These are phyloP conservation scores for Colletotrichum melonis DNA, from an alignment of 2,329 filamentous ascomycete genomes.

Conservation along the genomic window DNA sequence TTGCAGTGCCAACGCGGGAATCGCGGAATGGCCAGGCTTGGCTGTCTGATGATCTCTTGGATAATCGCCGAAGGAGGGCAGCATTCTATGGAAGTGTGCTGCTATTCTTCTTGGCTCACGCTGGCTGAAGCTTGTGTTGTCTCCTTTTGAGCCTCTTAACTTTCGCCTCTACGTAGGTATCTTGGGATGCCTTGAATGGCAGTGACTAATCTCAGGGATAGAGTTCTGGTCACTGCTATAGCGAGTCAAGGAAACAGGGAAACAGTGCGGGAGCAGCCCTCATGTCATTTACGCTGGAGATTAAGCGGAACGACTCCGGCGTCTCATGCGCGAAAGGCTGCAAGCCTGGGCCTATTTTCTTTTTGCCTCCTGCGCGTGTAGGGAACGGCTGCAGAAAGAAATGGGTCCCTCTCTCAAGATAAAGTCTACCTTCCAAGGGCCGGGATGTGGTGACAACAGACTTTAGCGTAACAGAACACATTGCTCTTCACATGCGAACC, in stretches of 20 bases:
- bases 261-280: background rate
- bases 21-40: slow-evolving; percentile 18
- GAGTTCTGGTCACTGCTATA: background rate
- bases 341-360: background rate
- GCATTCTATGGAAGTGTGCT: background rate
- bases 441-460: slow-evolving; percentile 5
- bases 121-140: slow-evolving; percentile 12
- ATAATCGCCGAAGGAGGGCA: background rate
- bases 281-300: background rate
- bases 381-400: slow-evolving; percentile 10
- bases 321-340: background rate
- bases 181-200: background rate
- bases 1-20: slow-evolving; percentile 31
- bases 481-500: slow-evolving; percentile 3
- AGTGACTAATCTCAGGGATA: background rate
- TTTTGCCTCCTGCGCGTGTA: background rate
- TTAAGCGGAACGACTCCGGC: background rate
- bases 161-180: no score
- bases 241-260: background rate
- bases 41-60: background rate
- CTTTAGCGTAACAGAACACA: background rate
- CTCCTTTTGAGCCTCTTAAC: background rate
- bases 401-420: slow-evolving; percentile 3
- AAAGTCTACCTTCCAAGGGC: background rate
- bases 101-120: background rate